Percentiles rank a stretch among this genome's conserved stretches.
phyloP scores from a whole-genome alignment of 768 basidiomycete species.

The Fomitopsis pulvina region DNA sequence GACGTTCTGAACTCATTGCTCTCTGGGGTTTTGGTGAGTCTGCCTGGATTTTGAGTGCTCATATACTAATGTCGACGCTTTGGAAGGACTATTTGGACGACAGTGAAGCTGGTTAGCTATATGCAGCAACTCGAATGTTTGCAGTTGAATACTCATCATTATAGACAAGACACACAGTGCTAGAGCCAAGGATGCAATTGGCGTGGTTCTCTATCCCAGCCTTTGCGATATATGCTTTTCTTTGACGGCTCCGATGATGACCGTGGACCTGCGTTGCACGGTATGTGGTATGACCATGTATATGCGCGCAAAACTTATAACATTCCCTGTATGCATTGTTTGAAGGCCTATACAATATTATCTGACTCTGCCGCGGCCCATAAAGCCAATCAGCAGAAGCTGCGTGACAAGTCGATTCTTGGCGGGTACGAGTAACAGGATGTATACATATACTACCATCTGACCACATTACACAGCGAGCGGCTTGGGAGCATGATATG shows the following conservation, averaged over 20 bases:
- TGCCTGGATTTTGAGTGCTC: neutral
- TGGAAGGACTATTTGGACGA: constrained; percentile 25
- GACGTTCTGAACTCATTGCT: constrained; percentile 37
- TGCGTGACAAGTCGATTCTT: constrained; percentile 37
- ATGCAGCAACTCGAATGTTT: neutral
- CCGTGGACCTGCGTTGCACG: constrained; percentile 23
- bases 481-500: constrained; percentile 42
- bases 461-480: constrained; percentile 3
- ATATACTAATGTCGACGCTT: neutral
- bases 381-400: constrained; percentile 34
- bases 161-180: neutral
- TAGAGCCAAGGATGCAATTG: constrained; percentile 20
- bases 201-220: constrained; percentile 22
- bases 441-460: neutral
- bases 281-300: constrained; percentile 10
- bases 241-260: constrained; percentile 17
- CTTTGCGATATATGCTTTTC: constrained; percentile 35
- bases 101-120: constrained; percentile 21
- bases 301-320: constrained; percentile 1
- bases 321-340: constrained; percentile 1
- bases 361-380: constrained; percentile 39
- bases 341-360: constrained; percentile 47
- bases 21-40: constrained; percentile 44
- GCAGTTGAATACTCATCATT: neutral
- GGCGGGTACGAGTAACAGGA: constrained; percentile 39